Conservation (phyloP, 352 stramenopile species). For the Globisporangium viniferum region DNA sequence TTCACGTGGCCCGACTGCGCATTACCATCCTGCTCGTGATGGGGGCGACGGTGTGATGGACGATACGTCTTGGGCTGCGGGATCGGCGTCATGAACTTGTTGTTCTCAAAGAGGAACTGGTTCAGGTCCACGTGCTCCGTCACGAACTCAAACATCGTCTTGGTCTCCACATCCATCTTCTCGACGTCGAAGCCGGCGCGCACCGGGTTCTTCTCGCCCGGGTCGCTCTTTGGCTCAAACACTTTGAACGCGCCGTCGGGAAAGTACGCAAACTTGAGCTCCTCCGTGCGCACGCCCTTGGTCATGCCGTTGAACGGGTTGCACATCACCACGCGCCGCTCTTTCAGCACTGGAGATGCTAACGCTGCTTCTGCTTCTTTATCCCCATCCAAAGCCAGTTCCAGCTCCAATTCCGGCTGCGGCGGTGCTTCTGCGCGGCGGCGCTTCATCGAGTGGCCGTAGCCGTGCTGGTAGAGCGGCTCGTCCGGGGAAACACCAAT, state of each 20-base stretch:
- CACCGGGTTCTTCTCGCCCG: conserved; percentile 47
- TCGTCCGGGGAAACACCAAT: conserved; percentile 46
- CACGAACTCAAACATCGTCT: conserved; percentile 46
- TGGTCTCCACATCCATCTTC: conserved; percentile 49
- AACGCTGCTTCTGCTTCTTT: conserved; percentile 15
- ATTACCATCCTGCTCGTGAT: not conserved
- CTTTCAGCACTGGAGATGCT: conserved; percentile 19
- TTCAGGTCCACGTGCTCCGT: conserved; percentile 62
- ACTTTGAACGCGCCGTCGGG: conserved; percentile 64
- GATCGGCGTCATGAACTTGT: conserved; percentile 46
- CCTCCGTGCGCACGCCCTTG: conserved; percentile 60
- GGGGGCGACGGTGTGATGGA: not conserved
- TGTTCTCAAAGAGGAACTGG: conserved; percentile 67
- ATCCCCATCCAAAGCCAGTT: conserved; percentile 12
- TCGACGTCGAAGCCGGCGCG: conserved; percentile 58
- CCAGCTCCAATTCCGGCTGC: not conserved
- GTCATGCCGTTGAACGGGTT: conserved; percentile 73
- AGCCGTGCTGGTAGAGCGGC: conserved; percentile 58
- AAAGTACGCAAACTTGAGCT: conserved; percentile 75
- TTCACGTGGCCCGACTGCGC: conserved; percentile 3
- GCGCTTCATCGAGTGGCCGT: conserved; percentile 73
- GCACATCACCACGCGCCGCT: conserved; percentile 55
- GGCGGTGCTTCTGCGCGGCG: conserved; percentile 16
- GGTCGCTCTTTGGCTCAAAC: conserved; percentile 48
- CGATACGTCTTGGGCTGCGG: not conserved